A percentile compares a stretch with the other conserved stretches of the same genome.
Evolutionary conservation across 345 rosid species (phyloP).

Genomic region (Linum usitatissimum): DNA sequence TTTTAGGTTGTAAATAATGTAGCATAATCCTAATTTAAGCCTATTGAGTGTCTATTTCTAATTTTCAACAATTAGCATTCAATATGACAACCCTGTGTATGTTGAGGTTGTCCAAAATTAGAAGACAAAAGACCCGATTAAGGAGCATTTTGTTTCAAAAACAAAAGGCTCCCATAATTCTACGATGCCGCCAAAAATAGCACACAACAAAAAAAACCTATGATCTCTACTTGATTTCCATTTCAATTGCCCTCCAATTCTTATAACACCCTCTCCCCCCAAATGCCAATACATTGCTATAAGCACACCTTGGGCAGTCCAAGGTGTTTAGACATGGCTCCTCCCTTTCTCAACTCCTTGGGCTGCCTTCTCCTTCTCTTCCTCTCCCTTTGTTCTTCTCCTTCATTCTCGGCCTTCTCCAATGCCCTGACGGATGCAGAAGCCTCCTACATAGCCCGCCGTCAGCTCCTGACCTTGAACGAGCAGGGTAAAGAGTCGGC

Average conservation of each 20-base stretch:
- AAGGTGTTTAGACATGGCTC: constrained; percentile 39
- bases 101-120: too few relatives aligned
- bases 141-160: too few relatives aligned
- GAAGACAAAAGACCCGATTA: too few relatives aligned
- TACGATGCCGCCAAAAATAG: neutral
- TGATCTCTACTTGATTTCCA: neutral
- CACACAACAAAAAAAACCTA: neutral
- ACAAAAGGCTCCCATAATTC: neutral
- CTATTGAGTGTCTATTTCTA: too few relatives aligned
- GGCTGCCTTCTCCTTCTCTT: constrained; percentile 43
- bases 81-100: too few relatives aligned
- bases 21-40: too few relatives aligned
- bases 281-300: constrained; percentile 9
- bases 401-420: constrained; percentile 14
- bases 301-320: constrained; percentile 75
- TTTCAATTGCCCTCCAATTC: constrained; percentile 11
- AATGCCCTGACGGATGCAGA: constrained; percentile 42
- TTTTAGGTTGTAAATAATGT: too few relatives aligned
- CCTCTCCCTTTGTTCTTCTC: constrained; percentile 10
- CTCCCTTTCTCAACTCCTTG: constrained; percentile 26
- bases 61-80: too few relatives aligned
- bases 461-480: constrained; percentile 50
- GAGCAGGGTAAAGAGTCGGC: constrained; percentile 19
- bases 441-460: constrained; percentile 43
- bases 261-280: constrained; percentile 2